These are phyloP conservation scores for Nannizzia gypsea DNA, from an alignment of 2,329 filamentous ascomycete genomes.

Conservation along the genomic window DNA sequence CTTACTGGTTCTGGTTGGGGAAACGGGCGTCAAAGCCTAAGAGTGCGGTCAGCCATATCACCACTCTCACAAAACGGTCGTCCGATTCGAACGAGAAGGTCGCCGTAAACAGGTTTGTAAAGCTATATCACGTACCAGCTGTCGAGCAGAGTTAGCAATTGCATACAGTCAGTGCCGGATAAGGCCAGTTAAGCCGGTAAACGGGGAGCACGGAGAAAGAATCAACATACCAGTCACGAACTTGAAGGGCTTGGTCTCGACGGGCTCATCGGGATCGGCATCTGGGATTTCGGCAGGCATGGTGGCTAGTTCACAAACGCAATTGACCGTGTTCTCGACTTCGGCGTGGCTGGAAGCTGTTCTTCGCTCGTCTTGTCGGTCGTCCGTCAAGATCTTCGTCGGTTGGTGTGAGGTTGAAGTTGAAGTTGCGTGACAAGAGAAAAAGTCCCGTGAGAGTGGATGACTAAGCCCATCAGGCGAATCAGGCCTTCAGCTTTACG, in stretches of 20 bases:
- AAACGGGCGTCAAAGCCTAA: conserved; percentile 97
- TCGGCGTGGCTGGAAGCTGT: not conserved
- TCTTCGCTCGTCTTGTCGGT: not conserved
- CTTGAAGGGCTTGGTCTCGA: conserved; percentile 99
- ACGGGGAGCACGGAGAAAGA: conserved; percentile 4
- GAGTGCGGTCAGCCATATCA: not conserved
- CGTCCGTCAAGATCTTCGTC: not conserved
- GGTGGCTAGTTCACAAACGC: conserved; percentile 40
- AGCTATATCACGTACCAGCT: conserved; percentile 37
- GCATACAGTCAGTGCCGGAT: conserved; percentile 13
- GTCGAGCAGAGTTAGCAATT: conserved; percentile 8
- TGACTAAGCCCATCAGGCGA: not conserved
- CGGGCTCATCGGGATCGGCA: conserved; percentile 56
- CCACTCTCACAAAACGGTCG: not conserved
- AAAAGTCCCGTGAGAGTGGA: conserved; percentile 10
- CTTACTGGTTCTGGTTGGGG: conserved; percentile 74
- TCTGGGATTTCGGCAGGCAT: conserved; percentile 63
- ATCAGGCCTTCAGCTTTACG: not conserved
- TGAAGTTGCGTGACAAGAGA: conserved; percentile 4
- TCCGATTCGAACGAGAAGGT: not conserved
- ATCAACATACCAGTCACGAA: conserved; percentile 83
- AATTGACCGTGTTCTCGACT: conserved; percentile 14
- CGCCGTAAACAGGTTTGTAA: not conserved
- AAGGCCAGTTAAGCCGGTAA: not conserved
- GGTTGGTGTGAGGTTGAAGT: conserved; percentile 10